These are phyloP conservation scores for Colletotrichum spinosum DNA, from an alignment of 2,329 filamentous ascomycete species.

Conservation along the genomic window DNA sequence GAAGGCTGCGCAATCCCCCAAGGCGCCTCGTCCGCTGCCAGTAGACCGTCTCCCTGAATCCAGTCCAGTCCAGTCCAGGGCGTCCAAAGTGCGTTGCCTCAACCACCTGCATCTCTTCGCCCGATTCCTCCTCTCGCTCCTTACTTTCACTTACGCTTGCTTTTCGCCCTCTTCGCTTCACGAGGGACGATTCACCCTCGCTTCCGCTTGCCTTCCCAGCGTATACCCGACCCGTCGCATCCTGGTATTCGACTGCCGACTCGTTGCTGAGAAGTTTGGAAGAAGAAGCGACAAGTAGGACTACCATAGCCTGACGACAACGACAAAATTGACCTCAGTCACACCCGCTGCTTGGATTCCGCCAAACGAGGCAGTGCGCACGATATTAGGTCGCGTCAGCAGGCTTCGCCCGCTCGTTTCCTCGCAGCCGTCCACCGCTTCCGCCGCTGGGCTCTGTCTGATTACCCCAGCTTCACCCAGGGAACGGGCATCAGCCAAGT, in stretches of 20 bases:
- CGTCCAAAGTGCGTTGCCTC: slow-evolving; percentile 5
- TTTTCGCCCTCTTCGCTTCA: slow-evolving; percentile 6
- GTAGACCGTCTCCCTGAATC: slow-evolving; percentile 18
- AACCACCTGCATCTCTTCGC: neutral
- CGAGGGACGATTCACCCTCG: slow-evolving; percentile 22
- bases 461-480: neutral
- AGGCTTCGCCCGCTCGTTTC: slow-evolving; percentile 8
- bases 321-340: neutral
- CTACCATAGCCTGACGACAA: slow-evolving; percentile 1
- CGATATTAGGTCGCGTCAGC: slow-evolving; percentile 11
- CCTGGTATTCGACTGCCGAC: neutral
- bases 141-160: slow-evolving; percentile 19
- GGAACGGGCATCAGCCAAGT: slow-evolving; percentile 4
- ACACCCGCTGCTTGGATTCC: neutral
- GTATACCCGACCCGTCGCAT: neutral
- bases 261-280: neutral
- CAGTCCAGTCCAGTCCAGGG: slow-evolving; percentile 26
- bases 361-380: slow-evolving; percentile 20
- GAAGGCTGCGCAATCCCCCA: too few relatives aligned
- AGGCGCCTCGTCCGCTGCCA: neutral
- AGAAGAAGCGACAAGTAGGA: neutral
- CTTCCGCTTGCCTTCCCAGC: slow-evolving; percentile 14
- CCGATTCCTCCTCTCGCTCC: slow-evolving; percentile 17
- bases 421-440: slow-evolving; percentile 14
- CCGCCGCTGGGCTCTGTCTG: slow-evolving; percentile 9